Evolutionary conservation across 129 eudicot species (phyloP).

Genomic region (Logfia minima): DNA sequence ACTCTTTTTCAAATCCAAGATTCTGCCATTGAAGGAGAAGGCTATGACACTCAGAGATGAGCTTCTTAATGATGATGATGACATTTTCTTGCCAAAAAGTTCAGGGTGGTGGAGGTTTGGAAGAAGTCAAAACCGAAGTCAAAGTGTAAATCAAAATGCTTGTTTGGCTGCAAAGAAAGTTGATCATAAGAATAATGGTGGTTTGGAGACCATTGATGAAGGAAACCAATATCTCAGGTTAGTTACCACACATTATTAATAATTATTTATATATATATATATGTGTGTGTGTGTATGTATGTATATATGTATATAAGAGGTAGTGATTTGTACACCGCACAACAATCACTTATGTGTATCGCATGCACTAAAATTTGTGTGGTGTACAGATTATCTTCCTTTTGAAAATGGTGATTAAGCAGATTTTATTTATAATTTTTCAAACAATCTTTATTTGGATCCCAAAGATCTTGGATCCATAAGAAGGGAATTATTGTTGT

Average conservation of each 20-base stretch:
- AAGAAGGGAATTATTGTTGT: background rate
- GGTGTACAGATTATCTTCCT: background rate
- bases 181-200: slow-evolving; percentile 43
- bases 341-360: too few relatives aligned
- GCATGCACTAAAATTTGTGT: too few relatives aligned
- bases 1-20: slow-evolving; percentile 59
- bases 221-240: slow-evolving; percentile 44
- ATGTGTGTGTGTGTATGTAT: too few relatives aligned
- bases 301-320: too few relatives aligned
- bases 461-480: slow-evolving; percentile 8
- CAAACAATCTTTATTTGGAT: background rate
- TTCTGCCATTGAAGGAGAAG: slow-evolving; percentile 58
- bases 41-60: slow-evolving; percentile 71
- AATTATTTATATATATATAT: too few relatives aligned
- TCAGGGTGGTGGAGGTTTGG: slow-evolving; percentile 72
- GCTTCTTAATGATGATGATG: slow-evolving; percentile 60
- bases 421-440: background rate
- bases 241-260: background rate
- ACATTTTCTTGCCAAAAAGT: slow-evolving; percentile 42
- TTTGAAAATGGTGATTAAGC: background rate
- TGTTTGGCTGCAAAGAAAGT: slow-evolving; percentile 38
- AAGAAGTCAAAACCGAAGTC: slow-evolving; percentile 56
- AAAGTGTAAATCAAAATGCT: slow-evolving; percentile 39
- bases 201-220: slow-evolving; percentile 70
- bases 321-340: too few relatives aligned